phyloP scores from a whole-genome alignment of 305 asterid species.

The Fraxinus nigra region DNA sequence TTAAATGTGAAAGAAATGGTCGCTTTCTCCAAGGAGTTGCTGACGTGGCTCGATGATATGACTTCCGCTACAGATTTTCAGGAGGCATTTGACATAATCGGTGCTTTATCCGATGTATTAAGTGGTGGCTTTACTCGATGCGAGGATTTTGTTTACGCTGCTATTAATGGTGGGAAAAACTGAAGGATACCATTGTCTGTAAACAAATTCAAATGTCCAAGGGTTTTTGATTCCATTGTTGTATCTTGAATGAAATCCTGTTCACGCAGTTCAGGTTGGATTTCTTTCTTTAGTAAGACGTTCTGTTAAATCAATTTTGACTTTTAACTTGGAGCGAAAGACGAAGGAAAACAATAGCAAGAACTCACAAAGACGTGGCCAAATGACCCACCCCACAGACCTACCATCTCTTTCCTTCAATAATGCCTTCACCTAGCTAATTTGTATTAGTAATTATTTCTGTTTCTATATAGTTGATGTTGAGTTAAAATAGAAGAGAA shows the following conservation, averaged over 20 bases:
- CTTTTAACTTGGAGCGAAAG: neutral
- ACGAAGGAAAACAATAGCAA: neutral
- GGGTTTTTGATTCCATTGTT: neutral
- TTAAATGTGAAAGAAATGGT: constrained; percentile 77
- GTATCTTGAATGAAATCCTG: neutral
- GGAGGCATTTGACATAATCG: constrained; percentile 87
- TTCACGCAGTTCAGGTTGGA: neutral
- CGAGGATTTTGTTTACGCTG: constrained; percentile 82
- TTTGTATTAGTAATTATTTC: too few relatives aligned
- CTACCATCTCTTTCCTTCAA: neutral
- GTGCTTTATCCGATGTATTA: constrained; percentile 69
- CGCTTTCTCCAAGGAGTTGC: constrained; percentile 76
- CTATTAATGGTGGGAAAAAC: constrained; percentile 63
- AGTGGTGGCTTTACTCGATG: constrained; percentile 50
- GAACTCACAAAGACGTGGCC: neutral
- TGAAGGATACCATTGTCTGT: neutral
- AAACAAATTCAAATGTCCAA: neutral
- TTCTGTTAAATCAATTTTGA: neutral
- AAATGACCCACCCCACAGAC: neutral
- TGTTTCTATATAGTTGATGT: neutral
- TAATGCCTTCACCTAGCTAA: neutral
- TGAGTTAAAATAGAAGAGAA: neutral
- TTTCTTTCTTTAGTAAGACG: neutral
- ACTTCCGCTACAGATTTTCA: constrained; percentile 66
- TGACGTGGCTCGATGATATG: constrained; percentile 87